These are phyloP conservation scores for Suhomyces panamericanus DNA, from an alignment of 1,139 yeast genomes.

Conservation along the genomic window DNA sequence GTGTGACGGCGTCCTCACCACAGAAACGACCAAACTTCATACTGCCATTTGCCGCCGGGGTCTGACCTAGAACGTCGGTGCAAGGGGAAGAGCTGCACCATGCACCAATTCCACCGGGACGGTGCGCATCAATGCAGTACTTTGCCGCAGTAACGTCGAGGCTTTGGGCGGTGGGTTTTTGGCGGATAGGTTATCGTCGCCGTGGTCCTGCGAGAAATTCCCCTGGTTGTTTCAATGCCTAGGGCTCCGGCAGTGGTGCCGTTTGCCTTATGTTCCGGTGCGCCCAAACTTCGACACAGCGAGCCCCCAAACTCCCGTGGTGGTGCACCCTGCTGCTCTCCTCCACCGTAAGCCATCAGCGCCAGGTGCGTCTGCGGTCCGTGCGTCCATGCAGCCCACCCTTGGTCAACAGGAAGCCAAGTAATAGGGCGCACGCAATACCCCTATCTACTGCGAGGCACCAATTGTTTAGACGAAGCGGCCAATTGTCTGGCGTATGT, in stretches of 20 bases:
- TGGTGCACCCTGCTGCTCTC: too few species aligned
- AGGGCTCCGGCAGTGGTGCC: background rate
- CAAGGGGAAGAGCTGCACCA: background rate
- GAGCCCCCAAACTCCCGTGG: too few species aligned
- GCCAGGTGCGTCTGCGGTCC: too few species aligned
- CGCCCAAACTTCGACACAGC: constrained; percentile 3
- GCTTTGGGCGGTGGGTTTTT: background rate
- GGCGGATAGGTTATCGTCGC: too few species aligned
- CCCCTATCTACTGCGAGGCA: constrained; percentile 2
- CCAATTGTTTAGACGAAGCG: constrained; percentile 1
- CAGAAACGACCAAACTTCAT: background rate
- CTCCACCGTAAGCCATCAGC: too few species aligned
- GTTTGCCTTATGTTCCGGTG: background rate
- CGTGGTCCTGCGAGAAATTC: too few species aligned
- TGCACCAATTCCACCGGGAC: background rate
- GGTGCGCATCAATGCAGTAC: background rate
- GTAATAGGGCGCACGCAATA: too few species aligned
- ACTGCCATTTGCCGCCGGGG: too few species aligned
- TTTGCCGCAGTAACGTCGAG: background rate
- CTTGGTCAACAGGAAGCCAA: too few species aligned
- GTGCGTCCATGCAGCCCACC: too few species aligned
- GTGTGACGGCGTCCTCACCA: too few species aligned
- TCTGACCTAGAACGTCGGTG: background rate
- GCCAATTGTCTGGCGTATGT: background rate
- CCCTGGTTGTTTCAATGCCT: too few species aligned